Conservation (phyloP, 495 filamentous ascomycete species). For the Aspergillus nanangensis region DNA sequence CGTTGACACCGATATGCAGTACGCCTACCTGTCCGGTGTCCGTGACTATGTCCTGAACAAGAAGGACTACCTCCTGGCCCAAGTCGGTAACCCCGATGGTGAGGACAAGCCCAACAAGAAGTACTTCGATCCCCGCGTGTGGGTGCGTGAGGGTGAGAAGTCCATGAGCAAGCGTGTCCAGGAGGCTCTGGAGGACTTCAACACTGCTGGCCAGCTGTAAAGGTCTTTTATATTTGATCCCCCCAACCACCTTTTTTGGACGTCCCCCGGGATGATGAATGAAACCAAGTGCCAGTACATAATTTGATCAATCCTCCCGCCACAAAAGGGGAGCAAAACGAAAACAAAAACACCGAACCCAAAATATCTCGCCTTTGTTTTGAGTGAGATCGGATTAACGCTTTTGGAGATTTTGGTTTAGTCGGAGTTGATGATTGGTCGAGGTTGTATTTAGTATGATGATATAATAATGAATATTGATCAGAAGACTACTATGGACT, state of each 20-base stretch:
- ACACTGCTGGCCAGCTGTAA: constrained; percentile 83
- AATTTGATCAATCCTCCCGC: constrained; percentile 17
- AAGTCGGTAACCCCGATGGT: constrained; percentile 94
- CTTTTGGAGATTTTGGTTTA: background rate
- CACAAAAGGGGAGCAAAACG: background rate
- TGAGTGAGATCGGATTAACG: background rate
- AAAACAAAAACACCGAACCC: background rate
- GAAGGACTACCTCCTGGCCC: constrained; percentile 83
- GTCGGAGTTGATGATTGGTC: constrained; percentile 7
- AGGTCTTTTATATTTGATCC: constrained; percentile 1
- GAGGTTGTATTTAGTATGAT: constrained; percentile 11
- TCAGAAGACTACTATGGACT: too few species aligned
- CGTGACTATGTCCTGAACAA: constrained; percentile 91
- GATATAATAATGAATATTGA: constrained; percentile 4
- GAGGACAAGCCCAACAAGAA: constrained; percentile 99
- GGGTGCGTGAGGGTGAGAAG: constrained; percentile 94
- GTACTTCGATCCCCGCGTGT: constrained; percentile 77
- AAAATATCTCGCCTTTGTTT: background rate
- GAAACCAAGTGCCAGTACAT: constrained; percentile 21
- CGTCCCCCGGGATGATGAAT: constrained; percentile 8
- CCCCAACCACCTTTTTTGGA: too few species aligned
- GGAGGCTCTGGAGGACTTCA: constrained; percentile 86
- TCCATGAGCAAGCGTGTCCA: constrained; percentile 81
- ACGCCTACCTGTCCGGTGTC: constrained; percentile 82
- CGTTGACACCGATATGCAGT: constrained; percentile 71